phyloP scores from a whole-genome alignment of 2,329 filamentous ascomycete species.

The Ophiocordyceps camponoti-rufipedis region DNA sequence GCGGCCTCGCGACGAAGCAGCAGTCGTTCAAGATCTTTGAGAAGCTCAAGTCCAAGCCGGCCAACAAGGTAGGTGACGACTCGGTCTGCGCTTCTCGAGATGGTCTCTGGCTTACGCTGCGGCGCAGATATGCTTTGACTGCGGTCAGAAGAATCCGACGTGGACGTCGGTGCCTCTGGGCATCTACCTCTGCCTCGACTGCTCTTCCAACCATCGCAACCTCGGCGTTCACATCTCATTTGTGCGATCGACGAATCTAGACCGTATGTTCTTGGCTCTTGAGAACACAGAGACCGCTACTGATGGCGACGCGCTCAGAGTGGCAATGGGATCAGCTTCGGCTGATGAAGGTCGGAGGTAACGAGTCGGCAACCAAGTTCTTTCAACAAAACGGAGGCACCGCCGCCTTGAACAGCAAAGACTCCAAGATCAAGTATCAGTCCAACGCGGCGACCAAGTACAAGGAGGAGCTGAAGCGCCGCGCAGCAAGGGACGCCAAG shows the following conservation, averaged over 20 bases:
- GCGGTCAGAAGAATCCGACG: constrained; percentile 89
- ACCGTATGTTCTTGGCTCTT: constrained; percentile 46
- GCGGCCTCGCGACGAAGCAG: constrained; percentile 65
- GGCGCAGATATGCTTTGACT: constrained; percentile 86
- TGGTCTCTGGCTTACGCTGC: neutral
- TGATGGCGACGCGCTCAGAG: constrained; percentile 26
- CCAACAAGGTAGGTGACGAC: constrained; percentile 60
- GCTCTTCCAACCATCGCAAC: constrained; percentile 91
- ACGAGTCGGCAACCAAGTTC: constrained; percentile 95
- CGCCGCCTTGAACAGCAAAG: constrained; percentile 87
- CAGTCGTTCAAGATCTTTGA: constrained; percentile 96
- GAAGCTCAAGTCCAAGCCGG: constrained; percentile 84
- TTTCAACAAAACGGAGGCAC: constrained; percentile 94
- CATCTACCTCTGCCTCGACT: constrained; percentile 96
- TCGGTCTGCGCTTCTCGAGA: neutral
- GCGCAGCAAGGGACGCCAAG: constrained; percentile 65
- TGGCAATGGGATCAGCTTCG: constrained; percentile 99
- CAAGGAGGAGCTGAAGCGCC: constrained; percentile 85
- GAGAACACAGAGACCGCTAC: neutral
- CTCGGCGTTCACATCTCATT: constrained; percentile 98
- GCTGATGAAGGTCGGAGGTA: constrained; percentile 95
- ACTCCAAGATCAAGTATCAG: constrained; percentile 91
- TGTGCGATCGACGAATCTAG: constrained; percentile 93
- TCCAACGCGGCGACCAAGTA: constrained; percentile 90
- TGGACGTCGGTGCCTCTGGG: constrained; percentile 96